These are phyloP conservation scores for Penicillium soppii DNA, from an alignment of 495 filamentous ascomycete species.

Conservation along the genomic window DNA sequence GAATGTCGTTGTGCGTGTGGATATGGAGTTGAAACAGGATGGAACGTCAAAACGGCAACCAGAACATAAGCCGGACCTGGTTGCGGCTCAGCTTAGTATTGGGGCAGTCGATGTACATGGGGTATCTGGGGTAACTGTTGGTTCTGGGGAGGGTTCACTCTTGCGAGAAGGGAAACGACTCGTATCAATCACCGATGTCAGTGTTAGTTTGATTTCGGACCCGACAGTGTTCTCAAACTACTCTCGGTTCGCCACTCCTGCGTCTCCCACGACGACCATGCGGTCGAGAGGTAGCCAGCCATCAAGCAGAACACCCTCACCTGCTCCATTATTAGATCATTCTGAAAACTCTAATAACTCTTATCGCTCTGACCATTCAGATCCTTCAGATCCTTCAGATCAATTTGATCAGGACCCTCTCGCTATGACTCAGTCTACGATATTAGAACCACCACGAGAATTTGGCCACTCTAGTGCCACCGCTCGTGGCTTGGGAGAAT, in stretches of 20 bases:
- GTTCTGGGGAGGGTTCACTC: constrained; percentile 25
- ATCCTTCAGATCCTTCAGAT: neutral
- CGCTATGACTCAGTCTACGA: constrained; percentile 44
- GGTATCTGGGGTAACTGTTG: constrained; percentile 46
- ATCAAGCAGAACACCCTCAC: constrained; percentile 33
- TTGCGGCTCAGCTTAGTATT: constrained; percentile 65
- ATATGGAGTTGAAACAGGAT: constrained; percentile 53
- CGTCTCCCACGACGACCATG: constrained; percentile 57
- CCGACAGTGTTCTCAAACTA: constrained; percentile 69
- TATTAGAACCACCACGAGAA: constrained; percentile 32
- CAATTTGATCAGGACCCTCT: constrained; percentile 30
- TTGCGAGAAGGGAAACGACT: constrained; percentile 60
- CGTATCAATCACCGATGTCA: constrained; percentile 61
- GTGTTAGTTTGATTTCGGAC: constrained; percentile 67
- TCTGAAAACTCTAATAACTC: neutral
- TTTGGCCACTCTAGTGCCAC: constrained; percentile 2
- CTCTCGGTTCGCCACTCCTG: constrained; percentile 57
- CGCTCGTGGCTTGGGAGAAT: constrained; percentile 26
- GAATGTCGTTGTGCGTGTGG: constrained; percentile 64
- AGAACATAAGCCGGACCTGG: constrained; percentile 44
- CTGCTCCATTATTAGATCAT: constrained; percentile 17
- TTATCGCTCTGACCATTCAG: neutral
- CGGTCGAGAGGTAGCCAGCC: constrained; percentile 38
- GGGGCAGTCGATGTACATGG: constrained; percentile 66
- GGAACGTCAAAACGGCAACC: constrained; percentile 38